phyloP scores from a whole-genome alignment of 2,329 filamentous ascomycete species.

The Talaromyces atroroseus region DNA sequence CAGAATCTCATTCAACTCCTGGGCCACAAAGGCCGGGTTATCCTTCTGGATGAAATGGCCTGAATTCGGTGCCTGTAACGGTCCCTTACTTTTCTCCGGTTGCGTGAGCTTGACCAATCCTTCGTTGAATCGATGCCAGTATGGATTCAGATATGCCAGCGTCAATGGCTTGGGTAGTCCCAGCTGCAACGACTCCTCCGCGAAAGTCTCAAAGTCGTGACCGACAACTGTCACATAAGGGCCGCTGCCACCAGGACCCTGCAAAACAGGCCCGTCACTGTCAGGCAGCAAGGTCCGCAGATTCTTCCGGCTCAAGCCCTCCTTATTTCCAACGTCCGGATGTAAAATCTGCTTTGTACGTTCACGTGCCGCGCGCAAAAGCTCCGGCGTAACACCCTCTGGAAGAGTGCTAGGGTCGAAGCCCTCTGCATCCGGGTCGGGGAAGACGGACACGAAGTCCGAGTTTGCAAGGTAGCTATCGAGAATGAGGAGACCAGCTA shows the following conservation, averaged over 20 bases:
- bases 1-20: conserved; percentile 22
- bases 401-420: conserved; percentile 44
- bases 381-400: conserved; percentile 29
- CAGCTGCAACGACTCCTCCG: conserved; percentile 38
- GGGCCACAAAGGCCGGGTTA: conserved; percentile 43
- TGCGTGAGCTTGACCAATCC: conserved; percentile 44
- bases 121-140: conserved; percentile 52
- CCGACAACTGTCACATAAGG: conserved; percentile 49
- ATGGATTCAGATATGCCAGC: conserved; percentile 49
- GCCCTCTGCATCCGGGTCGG: conserved; percentile 46
- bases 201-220: conserved; percentile 51
- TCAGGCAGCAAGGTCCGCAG: conserved; percentile 41
- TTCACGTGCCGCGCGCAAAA: conserved; percentile 30
- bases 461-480: conserved; percentile 56
- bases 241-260: conserved; percentile 27
- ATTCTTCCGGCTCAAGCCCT: conserved; percentile 47
- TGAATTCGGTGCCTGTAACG: conserved; percentile 44
- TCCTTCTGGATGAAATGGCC: conserved; percentile 55
- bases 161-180: conserved; percentile 36
- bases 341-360: conserved; percentile 42
- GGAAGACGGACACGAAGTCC: conserved; percentile 52
- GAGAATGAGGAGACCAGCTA: conserved; percentile 47
- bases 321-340: conserved; percentile 46
- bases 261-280: conserved; percentile 39
- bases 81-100: conserved; percentile 36